Evolutionary conservation across 176 grass and related monocot species (phyloP).

Genomic region (Zea mays): DNA sequence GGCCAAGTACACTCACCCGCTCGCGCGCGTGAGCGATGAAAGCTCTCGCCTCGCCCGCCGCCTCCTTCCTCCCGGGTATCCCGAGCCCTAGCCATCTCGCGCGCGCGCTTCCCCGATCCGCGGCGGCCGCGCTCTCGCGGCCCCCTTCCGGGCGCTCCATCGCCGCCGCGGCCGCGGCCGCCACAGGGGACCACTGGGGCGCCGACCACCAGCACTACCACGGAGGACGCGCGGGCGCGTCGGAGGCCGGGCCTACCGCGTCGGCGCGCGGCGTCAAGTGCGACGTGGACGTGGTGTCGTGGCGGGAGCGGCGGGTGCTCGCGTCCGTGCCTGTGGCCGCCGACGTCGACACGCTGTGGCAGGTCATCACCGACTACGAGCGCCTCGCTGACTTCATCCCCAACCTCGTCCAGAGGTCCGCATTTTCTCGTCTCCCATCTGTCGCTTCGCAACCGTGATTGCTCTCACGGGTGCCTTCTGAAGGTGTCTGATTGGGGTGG

Average conservation of each 20-base stretch:
- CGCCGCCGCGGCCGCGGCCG: conserved; percentile 25
- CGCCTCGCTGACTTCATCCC: conserved; percentile 90
- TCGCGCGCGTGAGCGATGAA: conserved; percentile 17
- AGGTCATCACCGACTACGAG: conserved; percentile 93
- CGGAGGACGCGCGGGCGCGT: neutral
- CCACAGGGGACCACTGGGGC: conserved; percentile 48
- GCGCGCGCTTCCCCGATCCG: neutral
- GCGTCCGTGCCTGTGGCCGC: conserved; percentile 67
- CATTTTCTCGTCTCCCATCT: neutral
- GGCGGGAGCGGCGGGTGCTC: conserved; percentile 79
- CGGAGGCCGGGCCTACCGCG: neutral
- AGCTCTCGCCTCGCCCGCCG: conserved; percentile 40
- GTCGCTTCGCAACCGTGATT: neutral
- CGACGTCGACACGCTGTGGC: conserved; percentile 80
- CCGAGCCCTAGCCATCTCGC: neutral
- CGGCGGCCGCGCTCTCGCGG: conserved; percentile 27
- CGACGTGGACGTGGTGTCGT: conserved; percentile 90
- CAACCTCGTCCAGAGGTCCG: conserved; percentile 85
- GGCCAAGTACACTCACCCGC: neutral
- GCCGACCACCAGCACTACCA: conserved; percentile 21
- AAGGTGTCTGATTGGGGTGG: neutral
- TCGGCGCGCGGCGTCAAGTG: conserved; percentile 48
- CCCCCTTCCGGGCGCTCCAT: conserved; percentile 14
- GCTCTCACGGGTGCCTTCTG: neutral
- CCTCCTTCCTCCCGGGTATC: conserved; percentile 25